Evolutionary conservation across 1,139 yeast genomes (phyloP), one percentile per base, ranked within the genome.

Genomic region (Yamadazyma dendronema): DNA sequence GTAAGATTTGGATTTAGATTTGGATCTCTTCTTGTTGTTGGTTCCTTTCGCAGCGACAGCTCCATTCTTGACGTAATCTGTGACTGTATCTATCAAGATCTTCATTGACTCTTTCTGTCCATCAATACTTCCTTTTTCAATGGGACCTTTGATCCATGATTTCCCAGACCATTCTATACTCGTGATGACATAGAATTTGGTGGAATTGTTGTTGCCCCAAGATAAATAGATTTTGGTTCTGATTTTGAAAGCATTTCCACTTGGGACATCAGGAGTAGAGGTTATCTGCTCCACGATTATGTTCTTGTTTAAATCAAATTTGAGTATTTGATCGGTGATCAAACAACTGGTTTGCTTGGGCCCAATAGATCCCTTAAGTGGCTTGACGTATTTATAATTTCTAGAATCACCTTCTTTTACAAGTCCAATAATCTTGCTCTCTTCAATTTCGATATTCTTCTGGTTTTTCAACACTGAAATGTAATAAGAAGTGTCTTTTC

Each of bases 181-280:
- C 0, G 95, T 83, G 4, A 81, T 70, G 13, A 82, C 80, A 34
- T 69, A 66, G 33, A 90, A 46, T 38, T 71, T 72, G 3, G 97
- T 88, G 9, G 65, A 46, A 59, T 89, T 88, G 46, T 77, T 72
- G 3, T 73, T 72, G 1, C 78, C 95, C 98, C 98, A 94, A 30
- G 81, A 74, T 13, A 90, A 55, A 44, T 72, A 79, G 11, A 78
- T 64, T 39, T 79, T 74, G 0, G 97, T 85, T 38, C 77, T 74
- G 6, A 90, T 84, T 37, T 79, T 73, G 59, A 94, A 94, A 2
- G 87, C 72, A 49, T 75, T 77, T 4, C 99, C 99, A 40, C 89
- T 84, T 1, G 99, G 99, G 10, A 94, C 97, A 62, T 92, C 97
- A 0, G 97, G 98, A 0, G 96, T 85, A 17, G 72, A 72, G 0